phyloP scores from a whole-genome alignment of 306 rosid genomes.

The Sophora flavescens region DNA sequence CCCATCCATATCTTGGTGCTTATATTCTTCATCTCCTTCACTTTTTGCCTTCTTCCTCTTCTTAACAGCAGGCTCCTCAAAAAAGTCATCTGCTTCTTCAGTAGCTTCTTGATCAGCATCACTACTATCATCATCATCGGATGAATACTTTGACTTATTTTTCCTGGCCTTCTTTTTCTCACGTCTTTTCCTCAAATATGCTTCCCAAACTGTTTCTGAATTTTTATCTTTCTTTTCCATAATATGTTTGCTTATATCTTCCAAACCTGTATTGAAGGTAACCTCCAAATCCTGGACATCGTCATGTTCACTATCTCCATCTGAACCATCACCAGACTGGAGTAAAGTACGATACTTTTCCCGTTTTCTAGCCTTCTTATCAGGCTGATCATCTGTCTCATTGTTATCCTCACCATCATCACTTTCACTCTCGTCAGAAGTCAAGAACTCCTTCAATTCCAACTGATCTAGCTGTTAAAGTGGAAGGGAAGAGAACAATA shows the following conservation, averaged over 20 bases:
- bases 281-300: conserved; percentile 87
- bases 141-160: conserved; percentile 65
- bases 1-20: conserved; percentile 47
- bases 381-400: conserved; percentile 49
- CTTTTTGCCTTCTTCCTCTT: conserved; percentile 55
- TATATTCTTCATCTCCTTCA: conserved; percentile 48
- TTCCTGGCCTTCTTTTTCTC: conserved; percentile 79
- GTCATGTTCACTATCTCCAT: conserved; percentile 62
- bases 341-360: conserved; percentile 72
- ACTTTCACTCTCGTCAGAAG: conserved; percentile 80
- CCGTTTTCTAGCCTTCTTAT: conserved; percentile 57
- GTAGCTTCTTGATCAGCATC: conserved; percentile 64
- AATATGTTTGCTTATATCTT: conserved; percentile 85
- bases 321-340: conserved; percentile 65
- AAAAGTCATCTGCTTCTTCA: conserved; percentile 79
- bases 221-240: conserved; percentile 81
- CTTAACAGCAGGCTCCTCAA: conserved; percentile 73
- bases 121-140: conserved; percentile 68
- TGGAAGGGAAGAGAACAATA: conserved; percentile 35
- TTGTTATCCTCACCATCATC: conserved; percentile 58
- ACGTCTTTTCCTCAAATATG: conserved; percentile 65
- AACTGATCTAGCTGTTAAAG: conserved; percentile 66
- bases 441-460: conserved; percentile 77
- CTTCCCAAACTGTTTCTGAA: conserved; percentile 87
- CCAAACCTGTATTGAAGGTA: conserved; percentile 88